Evolutionary conservation across 345 rosid genomes (phyloP).

Genomic region (Gossypium longicalyx): DNA sequence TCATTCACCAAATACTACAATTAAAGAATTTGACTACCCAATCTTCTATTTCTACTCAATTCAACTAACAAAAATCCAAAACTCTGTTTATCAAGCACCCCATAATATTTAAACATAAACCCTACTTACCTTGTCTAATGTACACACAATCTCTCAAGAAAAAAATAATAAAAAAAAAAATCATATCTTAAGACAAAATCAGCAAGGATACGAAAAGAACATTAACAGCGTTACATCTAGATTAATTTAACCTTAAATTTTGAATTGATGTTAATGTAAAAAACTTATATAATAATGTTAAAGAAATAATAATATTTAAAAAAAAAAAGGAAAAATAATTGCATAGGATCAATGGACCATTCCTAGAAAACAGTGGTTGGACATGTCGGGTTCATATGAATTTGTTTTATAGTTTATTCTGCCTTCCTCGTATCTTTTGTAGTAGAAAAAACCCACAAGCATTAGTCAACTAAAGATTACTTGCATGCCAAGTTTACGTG

Average conservation of each 20-base stretch:
- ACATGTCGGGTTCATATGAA: background rate
- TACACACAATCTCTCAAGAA: no score
- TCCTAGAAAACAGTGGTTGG: background rate
- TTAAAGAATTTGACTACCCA: no score
- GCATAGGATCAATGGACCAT: background rate
- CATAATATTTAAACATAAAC: no score
- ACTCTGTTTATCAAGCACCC: rapidly evolving
- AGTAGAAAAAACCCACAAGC: background rate
- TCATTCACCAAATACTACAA: no score
- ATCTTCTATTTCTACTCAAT: no score
- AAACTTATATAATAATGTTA: background rate
- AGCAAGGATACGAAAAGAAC: no score
- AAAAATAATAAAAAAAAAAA: no score
- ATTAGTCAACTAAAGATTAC: background rate
- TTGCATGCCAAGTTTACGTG: slow-evolving; percentile 18
- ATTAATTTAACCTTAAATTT: background rate
- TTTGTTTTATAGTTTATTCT: background rate
- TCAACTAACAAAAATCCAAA: no score
- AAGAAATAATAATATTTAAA: background rate
- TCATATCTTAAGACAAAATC: no score
- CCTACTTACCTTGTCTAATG: no score
- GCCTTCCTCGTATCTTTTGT: background rate
- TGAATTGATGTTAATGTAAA: background rate
- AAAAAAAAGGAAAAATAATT: background rate
- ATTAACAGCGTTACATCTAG: no score